Evolutionary conservation across 139 green algal genomes (phyloP), one percentile per base, ranked within the genome.

Genomic region (Tetradesmus lagerheimii): DNA sequence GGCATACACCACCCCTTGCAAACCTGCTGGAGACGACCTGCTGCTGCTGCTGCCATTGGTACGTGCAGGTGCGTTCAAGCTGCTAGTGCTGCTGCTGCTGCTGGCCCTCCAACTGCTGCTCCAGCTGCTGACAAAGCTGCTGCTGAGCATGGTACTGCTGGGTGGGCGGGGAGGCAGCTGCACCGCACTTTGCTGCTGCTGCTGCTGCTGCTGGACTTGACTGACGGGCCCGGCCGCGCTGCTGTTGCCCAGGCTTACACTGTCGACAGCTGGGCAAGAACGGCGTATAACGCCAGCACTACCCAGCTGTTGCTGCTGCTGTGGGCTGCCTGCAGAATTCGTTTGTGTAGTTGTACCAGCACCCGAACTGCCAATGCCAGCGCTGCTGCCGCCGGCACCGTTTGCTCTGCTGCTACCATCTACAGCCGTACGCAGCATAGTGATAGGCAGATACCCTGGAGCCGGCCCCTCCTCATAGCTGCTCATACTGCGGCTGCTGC

Each of bases 51-150:
- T 67, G 62, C 38, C 12, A 20, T 18, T 41, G 41, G 6, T n/a
- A 15, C 23, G 4, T 15, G 11, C 5, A 74, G 31, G 71, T 11
- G 57, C 16, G 4, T 20, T 31, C 2, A 6, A 27, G 45, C 20
- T 34, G 62, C 64, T 80, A n/a, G n/a, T n/a, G n/a, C n/a, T n/a
- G 82, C 82, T 88, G 83, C 62, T 80, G 83, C 38, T 43, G 38
- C 62, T 45, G 64, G 83, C 27, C 83, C 83, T 39, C 75, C 75
- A 80, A 8, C 16, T 75, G 12, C 57, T 78, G 57, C 82, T 38
- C 34, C 82, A 53, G 82, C 82, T 77, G 34, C 81, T 47, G 34
- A 39, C 43, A 74, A 29, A 67, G 37, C 31, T 87, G 81, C 34
- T 77, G 34, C 81, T 62, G 37, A 71, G 15, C 75, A 80, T n/a